Evolutionary conservation across 2,329 filamentous ascomycete species (phyloP).

Genomic region (Balansia obtecta): DNA sequence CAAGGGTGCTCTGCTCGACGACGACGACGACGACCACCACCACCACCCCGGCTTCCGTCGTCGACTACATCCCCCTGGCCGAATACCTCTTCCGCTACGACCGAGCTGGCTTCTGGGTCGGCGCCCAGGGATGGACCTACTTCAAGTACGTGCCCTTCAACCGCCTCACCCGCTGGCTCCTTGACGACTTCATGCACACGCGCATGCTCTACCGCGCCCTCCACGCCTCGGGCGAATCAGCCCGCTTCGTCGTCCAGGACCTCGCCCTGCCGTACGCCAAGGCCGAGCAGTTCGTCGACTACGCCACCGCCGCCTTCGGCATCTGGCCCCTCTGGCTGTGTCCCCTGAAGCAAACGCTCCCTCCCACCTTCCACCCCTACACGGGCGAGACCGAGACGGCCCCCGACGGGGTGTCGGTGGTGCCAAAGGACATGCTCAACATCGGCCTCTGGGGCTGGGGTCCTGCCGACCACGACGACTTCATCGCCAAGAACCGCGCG

Average conservation of each 20-base stretch:
- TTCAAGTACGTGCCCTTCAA: conserved; percentile 54
- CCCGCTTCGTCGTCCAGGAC: conserved; percentile 57
- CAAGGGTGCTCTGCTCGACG: conserved; percentile 11
- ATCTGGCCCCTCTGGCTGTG: conserved; percentile 53
- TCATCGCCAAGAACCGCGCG: conserved; percentile 55
- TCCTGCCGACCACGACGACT: conserved; percentile 40
- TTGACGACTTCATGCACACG: conserved; percentile 63
- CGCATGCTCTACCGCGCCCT: conserved; percentile 63
- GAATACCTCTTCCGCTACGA: conserved; percentile 72
- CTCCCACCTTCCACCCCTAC: conserved; percentile 44
- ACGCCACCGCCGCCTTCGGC: conserved; percentile 34
- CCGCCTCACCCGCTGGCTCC: conserved; percentile 50
- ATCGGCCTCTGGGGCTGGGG: conserved; percentile 74
- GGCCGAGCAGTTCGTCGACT: conserved; percentile 41
- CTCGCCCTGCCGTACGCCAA: conserved; percentile 43
- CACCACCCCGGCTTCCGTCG: conserved; percentile 12
- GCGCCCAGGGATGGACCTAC: conserved; percentile 52
- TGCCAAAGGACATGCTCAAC: conserved; percentile 38
- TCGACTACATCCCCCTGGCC: conserved; percentile 52
- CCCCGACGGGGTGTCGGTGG: conserved; percentile 7
- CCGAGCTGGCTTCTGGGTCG: conserved; percentile 65
- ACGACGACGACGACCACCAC: too few species aligned
- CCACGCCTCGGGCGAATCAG: conserved; percentile 52
- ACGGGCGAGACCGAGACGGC: conserved; percentile 23
- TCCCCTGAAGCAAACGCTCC: conserved; percentile 34